phyloP scores from a whole-genome alignment of 2,329 filamentous ascomycete species.

The Dryadomyces sulphureus region DNA sequence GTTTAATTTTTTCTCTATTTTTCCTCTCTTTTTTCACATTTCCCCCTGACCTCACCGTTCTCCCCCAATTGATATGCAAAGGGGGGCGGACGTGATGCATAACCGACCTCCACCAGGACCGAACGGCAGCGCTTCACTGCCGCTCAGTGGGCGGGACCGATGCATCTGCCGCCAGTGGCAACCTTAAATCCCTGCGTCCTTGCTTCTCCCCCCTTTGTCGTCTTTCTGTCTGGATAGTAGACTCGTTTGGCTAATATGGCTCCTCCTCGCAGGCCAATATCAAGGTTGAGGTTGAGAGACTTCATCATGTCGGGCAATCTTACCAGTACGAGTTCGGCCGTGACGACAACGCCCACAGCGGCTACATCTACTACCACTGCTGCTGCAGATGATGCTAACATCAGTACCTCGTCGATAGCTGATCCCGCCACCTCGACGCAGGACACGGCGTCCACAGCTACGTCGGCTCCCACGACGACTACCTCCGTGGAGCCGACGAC shows the following conservation, averaged over 20 bases:
- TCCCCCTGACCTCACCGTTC: no score
- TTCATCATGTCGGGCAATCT: conserved; percentile 16
- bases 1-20: conserved; percentile 2
- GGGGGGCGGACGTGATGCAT: background rate
- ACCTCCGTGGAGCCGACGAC: background rate
- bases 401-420: background rate
- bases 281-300: conserved; percentile 14
- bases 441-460: background rate
- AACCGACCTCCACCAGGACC: background rate
- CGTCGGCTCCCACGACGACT: background rate
- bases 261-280: conserved; percentile 11
- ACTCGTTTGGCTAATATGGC: conserved; percentile 15
- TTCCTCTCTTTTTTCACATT: background rate
- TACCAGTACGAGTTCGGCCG: conserved; percentile 12
- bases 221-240: background rate
- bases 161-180: background rate
- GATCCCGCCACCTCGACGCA: background rate
- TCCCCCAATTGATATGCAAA: background rate
- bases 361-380: background rate
- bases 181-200: background rate
- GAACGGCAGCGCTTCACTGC: background rate
- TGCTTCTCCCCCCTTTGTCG: background rate
- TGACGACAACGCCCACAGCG: background rate
- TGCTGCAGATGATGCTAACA: background rate
- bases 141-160: background rate